Percentiles rank a stretch among this genome's conserved stretches.
phyloP scores from a whole-genome alignment of 352 stramenopile species.

The Phytophthora europaea region DNA sequence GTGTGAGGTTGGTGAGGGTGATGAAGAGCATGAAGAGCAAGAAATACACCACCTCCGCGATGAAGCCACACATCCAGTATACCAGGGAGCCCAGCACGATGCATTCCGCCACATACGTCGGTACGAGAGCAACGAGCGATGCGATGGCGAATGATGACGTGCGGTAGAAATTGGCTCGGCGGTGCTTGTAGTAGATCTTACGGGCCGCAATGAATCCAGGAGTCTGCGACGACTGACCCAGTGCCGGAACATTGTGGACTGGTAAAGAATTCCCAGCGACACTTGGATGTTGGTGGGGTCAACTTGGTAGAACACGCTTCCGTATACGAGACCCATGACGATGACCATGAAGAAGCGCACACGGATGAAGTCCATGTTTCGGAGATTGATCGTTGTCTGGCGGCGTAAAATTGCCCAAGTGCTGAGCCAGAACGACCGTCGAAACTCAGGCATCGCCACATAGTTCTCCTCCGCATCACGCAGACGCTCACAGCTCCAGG shows the following conservation, averaged over 20 bases:
- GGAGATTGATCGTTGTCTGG: slow-evolving; percentile 50
- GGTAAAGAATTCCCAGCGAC: slow-evolving; percentile 68
- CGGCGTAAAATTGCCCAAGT: slow-evolving; percentile 37
- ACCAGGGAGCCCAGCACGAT: slow-evolving; percentile 79
- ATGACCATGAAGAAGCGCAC: slow-evolving; percentile 21
- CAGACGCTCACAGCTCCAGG: slow-evolving; percentile 6
- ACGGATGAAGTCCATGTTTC: slow-evolving; percentile 22
- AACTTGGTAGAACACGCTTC: slow-evolving; percentile 24
- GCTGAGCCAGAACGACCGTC: slow-evolving; percentile 45
- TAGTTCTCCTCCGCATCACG: too few relatives aligned
- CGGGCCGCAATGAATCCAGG: neutral
- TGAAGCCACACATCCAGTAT: slow-evolving; percentile 89
- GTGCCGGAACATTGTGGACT: slow-evolving; percentile 59
- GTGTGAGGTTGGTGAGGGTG: slow-evolving; percentile 13
- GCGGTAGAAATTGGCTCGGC: slow-evolving; percentile 78
- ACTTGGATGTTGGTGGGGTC: slow-evolving; percentile 18
- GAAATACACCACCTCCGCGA: slow-evolving; percentile 9
- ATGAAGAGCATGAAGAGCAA: slow-evolving; percentile 20
- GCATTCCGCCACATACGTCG: slow-evolving; percentile 52
- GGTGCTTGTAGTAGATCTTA: slow-evolving; percentile 4
- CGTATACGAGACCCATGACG: slow-evolving; percentile 30
- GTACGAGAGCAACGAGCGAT: slow-evolving; percentile 15
- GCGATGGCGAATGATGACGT: slow-evolving; percentile 63
- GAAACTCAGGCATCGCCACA: slow-evolving; percentile 31
- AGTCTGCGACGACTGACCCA: slow-evolving; percentile 55